Percentiles rank a stretch among this genome's conserved stretches.
Conservation (phyloP, 495 filamentous ascomycete genomes). For the Bacidia gigantensis region DNA sequence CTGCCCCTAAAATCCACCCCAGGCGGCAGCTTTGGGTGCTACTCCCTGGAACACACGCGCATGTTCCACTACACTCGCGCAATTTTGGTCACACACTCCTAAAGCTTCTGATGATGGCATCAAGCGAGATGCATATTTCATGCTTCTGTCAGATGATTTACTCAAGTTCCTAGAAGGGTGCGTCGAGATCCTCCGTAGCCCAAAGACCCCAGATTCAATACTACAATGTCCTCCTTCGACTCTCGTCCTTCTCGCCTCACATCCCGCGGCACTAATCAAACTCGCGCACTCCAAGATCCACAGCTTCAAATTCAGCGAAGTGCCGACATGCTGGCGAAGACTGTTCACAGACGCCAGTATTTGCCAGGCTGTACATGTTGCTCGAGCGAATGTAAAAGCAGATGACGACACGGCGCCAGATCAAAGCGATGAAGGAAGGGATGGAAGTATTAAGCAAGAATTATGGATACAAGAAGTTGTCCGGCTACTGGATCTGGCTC, state of each 20-base stretch:
- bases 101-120: no score
- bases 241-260: constrained; percentile 23
- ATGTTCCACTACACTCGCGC: no score
- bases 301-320: constrained; percentile 60
- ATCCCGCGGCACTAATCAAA: constrained; percentile 27
- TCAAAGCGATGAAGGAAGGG: constrained; percentile 1
- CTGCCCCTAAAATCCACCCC: no score
- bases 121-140: no score
- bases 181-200: background rate
- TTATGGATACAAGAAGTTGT: constrained; percentile 36
- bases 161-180: background rate
- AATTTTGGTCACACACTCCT: no score
- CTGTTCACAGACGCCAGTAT: constrained; percentile 70
- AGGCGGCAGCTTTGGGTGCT: no score
- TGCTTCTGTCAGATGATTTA: background rate
- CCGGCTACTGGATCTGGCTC: constrained; percentile 55
- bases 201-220: constrained; percentile 28
- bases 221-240: constrained; percentile 25
- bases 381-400: constrained; percentile 14
- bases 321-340: constrained; percentile 59
- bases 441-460: constrained; percentile 9
- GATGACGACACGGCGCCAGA: no score
- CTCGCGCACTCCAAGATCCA: constrained; percentile 51
- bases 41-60: no score
- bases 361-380: constrained; percentile 38